phyloP scores from a whole-genome alignment of 2,329 filamentous ascomycete species.

The Beauveria rudraprayagi region DNA sequence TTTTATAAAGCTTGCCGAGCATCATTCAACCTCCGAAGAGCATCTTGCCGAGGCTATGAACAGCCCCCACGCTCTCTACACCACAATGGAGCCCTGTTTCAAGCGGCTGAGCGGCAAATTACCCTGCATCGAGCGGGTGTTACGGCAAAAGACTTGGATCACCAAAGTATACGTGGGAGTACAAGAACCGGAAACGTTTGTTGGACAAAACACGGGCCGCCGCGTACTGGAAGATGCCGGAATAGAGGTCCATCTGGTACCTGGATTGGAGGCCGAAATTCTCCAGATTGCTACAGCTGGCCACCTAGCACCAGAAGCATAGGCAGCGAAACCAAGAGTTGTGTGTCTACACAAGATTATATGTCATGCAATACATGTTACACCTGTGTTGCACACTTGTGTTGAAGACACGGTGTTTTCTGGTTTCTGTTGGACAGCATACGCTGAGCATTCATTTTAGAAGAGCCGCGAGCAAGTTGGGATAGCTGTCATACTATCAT shows the following conservation, averaged over 20 bases:
- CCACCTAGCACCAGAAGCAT: conserved; percentile 37
- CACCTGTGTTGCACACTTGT: no score
- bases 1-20: conserved; percentile 60
- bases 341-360: background rate
- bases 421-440: no score
- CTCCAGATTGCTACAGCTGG: conserved; percentile 75
- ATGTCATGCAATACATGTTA: no score
- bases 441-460: no score
- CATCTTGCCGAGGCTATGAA: conserved; percentile 36
- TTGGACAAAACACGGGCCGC: conserved; percentile 71
- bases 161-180: conserved; percentile 80
- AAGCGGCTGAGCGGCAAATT: conserved; percentile 65
- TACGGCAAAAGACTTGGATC: conserved; percentile 54
- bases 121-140: conserved; percentile 72
- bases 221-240: conserved; percentile 62
- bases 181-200: conserved; percentile 83
- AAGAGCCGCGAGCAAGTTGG: no score
- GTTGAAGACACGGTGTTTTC: no score
- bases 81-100: conserved; percentile 84
- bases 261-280: conserved; percentile 74
- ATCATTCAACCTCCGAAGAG: conserved; percentile 43
- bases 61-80: conserved; percentile 56
- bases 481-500: no score
- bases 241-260: conserved; percentile 63
- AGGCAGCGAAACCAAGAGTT: background rate